phyloP scores from a whole-genome alignment of 768 basidiomycete genomes.

The Auricularia auricula-judae region DNA sequence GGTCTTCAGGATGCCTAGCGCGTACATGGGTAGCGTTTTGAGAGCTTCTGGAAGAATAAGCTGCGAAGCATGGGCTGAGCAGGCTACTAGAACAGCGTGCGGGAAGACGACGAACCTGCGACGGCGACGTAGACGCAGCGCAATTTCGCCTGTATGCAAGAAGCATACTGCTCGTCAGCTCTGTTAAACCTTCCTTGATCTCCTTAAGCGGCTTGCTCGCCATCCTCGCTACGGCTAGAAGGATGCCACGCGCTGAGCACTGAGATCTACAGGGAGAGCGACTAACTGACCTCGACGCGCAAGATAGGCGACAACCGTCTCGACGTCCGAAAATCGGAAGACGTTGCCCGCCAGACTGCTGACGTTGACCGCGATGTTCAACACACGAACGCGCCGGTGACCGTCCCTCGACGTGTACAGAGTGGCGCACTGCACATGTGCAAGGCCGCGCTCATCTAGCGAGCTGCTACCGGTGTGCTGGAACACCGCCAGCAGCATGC shows the following conservation, averaged over 20 bases:
- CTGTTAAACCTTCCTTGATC: constrained; percentile 79
- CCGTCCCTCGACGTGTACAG: constrained; percentile 69
- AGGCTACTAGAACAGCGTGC: background rate
- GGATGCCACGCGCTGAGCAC: too few relatives aligned
- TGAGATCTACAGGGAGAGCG: too few relatives aligned
- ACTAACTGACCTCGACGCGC: constrained; percentile 55
- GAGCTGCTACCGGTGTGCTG: constrained; percentile 21
- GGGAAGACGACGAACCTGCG: constrained; percentile 50
- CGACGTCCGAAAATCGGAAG: constrained; percentile 86
- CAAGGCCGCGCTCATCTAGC: constrained; percentile 61
- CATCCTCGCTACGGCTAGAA: constrained; percentile 61
- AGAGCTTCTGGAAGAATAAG: constrained; percentile 91
- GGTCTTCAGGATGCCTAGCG: constrained; percentile 71
- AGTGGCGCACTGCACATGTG: constrained; percentile 76
- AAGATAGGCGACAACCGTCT: constrained; percentile 63
- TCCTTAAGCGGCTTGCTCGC: constrained; percentile 46
- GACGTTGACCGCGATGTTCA: constrained; percentile 78
- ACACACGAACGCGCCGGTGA: constrained; percentile 69
- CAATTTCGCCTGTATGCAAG: constrained; percentile 85
- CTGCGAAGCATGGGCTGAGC: constrained; percentile 29
- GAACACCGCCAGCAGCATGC: constrained; percentile 1
- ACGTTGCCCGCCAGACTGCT: constrained; percentile 81
- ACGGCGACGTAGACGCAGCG: constrained; percentile 60
- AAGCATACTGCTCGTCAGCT: constrained; percentile 69
- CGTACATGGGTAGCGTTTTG: constrained; percentile 73